Percentiles rank a stretch among this genome's conserved stretches.
Conservation (phyloP, 352 stramenopile genomes). For the Pythium guiyangense region DNA sequence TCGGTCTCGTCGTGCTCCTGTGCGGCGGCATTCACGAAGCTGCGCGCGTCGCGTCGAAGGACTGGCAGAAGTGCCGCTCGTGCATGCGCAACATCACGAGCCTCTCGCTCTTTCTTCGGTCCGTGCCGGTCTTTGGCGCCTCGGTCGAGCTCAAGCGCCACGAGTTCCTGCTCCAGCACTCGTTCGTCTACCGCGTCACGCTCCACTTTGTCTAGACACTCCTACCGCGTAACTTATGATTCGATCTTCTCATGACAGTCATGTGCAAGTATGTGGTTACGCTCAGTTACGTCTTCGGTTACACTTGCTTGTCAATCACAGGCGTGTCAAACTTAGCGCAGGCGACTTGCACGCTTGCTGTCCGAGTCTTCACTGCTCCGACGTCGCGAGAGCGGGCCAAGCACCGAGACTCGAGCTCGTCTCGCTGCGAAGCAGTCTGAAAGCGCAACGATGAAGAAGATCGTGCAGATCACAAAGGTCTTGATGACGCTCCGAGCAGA, state of each 20-base stretch:
- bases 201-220: conserved; percentile 78
- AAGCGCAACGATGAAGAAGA: conserved; percentile 10
- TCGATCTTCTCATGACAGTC: too few species aligned
- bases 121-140: conserved; percentile 54
- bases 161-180: conserved; percentile 72
- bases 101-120: conserved; percentile 77
- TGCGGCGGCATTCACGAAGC: conserved; percentile 59
- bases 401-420: too few species aligned
- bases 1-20: conserved; percentile 59
- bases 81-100: conserved; percentile 80
- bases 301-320: too few species aligned
- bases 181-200: conserved; percentile 75
- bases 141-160: conserved; percentile 75
- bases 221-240: too few species aligned
- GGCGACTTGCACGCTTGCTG: too few species aligned
- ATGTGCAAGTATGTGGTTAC: too few species aligned
- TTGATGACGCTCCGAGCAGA: conserved; percentile 6
- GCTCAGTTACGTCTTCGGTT: too few species aligned
- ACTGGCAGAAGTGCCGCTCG: conserved; percentile 71
- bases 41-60: conserved; percentile 38
- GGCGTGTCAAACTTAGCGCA: too few species aligned
- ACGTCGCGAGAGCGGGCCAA: not conserved
- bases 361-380: too few species aligned
- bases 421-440: too few species aligned
- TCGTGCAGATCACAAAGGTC: conserved; percentile 8